Evolutionary conservation across 257 asterid species (phyloP).

Genomic region (Dorcoceras hygrometricum): DNA sequence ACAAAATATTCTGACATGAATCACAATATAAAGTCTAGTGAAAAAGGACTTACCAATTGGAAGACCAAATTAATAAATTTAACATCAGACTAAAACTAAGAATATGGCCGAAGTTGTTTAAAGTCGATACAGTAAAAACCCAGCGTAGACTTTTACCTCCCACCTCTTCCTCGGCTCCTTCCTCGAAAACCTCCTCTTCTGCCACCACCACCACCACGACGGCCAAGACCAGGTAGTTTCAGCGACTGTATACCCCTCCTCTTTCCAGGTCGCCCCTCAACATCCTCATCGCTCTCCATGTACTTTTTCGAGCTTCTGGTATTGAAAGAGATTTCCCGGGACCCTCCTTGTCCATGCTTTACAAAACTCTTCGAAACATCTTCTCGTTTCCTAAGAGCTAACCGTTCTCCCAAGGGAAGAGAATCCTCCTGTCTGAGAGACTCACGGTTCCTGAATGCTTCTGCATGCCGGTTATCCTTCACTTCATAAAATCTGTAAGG

Average conservation of each 20-base stretch:
- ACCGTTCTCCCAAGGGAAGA: constrained; percentile 81
- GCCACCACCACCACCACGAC: constrained; percentile 44
- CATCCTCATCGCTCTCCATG: constrained; percentile 56
- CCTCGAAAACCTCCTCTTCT: constrained; percentile 38
- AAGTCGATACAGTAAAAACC: too few species aligned
- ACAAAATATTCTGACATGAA: background rate
- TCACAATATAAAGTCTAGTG: background rate
- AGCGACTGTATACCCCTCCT: constrained; percentile 73
- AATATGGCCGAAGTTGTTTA: background rate
- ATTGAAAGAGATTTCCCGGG: constrained; percentile 75
- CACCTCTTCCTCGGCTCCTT: constrained; percentile 40
- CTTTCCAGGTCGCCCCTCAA: constrained; percentile 43
- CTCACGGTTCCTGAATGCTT: constrained; percentile 61
- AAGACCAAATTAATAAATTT: background rate
- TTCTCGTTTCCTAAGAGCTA: constrained; percentile 35
- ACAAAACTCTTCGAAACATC: constrained; percentile 37
- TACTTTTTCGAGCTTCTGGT: constrained; percentile 56
- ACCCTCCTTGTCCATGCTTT: constrained; percentile 78
- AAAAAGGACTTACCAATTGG: background rate
- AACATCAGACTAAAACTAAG: too few species aligned
- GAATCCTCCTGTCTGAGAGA: constrained; percentile 79
- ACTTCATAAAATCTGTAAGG: constrained; percentile 73
- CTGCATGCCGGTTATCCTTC: constrained; percentile 87
- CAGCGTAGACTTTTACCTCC: constrained; percentile 4
- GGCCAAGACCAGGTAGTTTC: constrained; percentile 51